Percentiles rank a stretch among this genome's conserved stretches.
Conservation (phyloP, 768 basidiomycete genomes). For the Mycena leptocephala region DNA sequence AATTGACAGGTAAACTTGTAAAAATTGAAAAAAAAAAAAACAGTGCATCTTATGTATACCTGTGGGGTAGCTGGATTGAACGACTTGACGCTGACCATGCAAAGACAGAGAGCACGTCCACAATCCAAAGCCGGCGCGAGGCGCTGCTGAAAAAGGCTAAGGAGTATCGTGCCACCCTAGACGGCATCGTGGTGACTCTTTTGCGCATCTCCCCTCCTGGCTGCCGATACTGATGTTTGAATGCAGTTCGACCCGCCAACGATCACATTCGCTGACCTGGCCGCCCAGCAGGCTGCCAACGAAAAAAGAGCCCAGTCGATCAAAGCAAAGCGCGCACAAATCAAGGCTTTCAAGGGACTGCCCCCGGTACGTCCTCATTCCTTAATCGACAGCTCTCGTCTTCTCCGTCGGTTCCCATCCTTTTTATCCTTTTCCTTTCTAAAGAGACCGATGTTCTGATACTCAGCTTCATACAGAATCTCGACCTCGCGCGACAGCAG, state of each 20-base stretch:
- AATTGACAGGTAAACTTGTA: slow-evolving; percentile 59
- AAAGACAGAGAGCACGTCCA: slow-evolving; percentile 44
- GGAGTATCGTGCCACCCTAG: slow-evolving; percentile 62
- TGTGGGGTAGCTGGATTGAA: slow-evolving; percentile 54
- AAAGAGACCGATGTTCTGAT: background rate
- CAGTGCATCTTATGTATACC: background rate
- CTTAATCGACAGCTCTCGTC: no score
- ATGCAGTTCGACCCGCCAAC: slow-evolving; percentile 49
- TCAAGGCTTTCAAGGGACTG: slow-evolving; percentile 65
- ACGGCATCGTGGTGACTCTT: slow-evolving; percentile 46
- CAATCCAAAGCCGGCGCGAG: slow-evolving; percentile 59
- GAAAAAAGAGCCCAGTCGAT: slow-evolving; percentile 54
- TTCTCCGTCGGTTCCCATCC: no score
- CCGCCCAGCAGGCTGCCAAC: slow-evolving; percentile 57
- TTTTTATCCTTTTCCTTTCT: background rate
- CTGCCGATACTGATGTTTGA: background rate
- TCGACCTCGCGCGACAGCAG: slow-evolving; percentile 62
- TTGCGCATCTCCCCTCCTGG: background rate
- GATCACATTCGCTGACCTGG: slow-evolving; percentile 56
- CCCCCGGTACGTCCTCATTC: slow-evolving; percentile 56
- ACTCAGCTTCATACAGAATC: slow-evolving; percentile 51
- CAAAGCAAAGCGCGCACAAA: slow-evolving; percentile 60
- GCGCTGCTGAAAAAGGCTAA: slow-evolving; percentile 62
- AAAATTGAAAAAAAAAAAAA: no score
- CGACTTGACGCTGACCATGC: slow-evolving; percentile 43